Percentiles rank a stretch among this genome's conserved stretches.
Conservation (phyloP, 345 rosid species). For the Euphorbia lathyris region DNA sequence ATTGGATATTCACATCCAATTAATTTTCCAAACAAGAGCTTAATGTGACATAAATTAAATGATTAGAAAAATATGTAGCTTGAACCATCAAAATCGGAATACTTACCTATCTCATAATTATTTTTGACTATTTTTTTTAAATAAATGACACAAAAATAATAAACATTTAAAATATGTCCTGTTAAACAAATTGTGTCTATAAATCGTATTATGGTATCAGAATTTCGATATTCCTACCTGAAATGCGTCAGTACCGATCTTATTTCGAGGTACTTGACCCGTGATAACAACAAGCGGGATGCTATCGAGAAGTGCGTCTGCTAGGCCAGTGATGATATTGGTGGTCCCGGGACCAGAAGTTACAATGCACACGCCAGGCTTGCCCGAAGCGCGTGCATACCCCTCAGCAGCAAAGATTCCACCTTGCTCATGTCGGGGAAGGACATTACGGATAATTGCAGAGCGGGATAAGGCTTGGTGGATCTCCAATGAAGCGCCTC, state of each 20-base stretch:
- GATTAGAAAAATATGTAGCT: too few relatives aligned
- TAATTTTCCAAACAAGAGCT: too few relatives aligned
- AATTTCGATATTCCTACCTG: too few relatives aligned
- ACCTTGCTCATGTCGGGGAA: slow-evolving; percentile 98
- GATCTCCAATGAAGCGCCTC: slow-evolving; percentile 97
- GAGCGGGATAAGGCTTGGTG: slow-evolving; percentile 98
- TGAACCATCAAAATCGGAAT: too few relatives aligned
- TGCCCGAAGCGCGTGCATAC: slow-evolving; percentile 79
- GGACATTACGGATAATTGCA: slow-evolving; percentile 59
- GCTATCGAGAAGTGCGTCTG: slow-evolving; percentile 85
- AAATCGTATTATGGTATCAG: too few relatives aligned
- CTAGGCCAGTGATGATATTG: slow-evolving; percentile 82
- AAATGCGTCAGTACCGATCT: slow-evolving; percentile 94
- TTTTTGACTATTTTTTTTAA: too few relatives aligned
- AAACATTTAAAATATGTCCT: too few relatives aligned
- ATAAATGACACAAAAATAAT: too few relatives aligned
- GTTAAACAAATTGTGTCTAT: too few relatives aligned
- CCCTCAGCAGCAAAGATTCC: slow-evolving; percentile 96
- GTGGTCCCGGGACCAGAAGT: slow-evolving; percentile 97
- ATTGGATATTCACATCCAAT: too few relatives aligned
- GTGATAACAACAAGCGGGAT: slow-evolving; percentile 85
- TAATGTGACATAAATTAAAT: too few relatives aligned
- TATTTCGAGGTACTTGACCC: slow-evolving; percentile 85
- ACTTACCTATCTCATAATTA: too few relatives aligned
- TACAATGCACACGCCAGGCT: slow-evolving; percentile 88